Evolutionary conservation across 352 stramenopile genomes (phyloP), one percentile per base, ranked within the genome.

Genomic region (Globisporangium iwayamae): DNA sequence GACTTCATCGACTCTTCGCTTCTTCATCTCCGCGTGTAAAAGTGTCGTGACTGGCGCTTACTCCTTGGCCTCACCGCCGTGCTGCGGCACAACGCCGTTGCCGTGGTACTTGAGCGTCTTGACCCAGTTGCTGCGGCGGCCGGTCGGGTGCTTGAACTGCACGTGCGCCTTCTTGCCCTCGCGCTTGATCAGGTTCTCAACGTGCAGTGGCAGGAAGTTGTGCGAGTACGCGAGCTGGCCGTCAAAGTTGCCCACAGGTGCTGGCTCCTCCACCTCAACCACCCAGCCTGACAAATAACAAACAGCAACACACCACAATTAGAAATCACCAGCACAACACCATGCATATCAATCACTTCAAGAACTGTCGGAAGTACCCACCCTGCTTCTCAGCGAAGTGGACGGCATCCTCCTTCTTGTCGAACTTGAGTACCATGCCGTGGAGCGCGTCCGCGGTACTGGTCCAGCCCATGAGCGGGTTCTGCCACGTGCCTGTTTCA

Each of bases 381-480:
- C 62, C 62, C 55, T 97, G 80, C 66, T 96, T 95, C 72, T 97
- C 81, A 10, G 80, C 82, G 45, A 90, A 91, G 38, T 55, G 30
- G 50, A 95, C 70, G 16, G 94, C 94, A 11, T 94, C 85, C 65
- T 92, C 81, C 57, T 93, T 83, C 48, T 79, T 97, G 68, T 94
- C 80, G 62, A 98, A 98, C 68, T 87, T 91, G 70, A 95, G 71
- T 65, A 89, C 77, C 60, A 95, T 75, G 65, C 74, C 86, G 41
- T 92, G 79, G 67, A 97, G 85, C 54, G 93, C 74, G 75, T 98
- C 94, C 30, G 83, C 84, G 46, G 81, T 94, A 59, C 77, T 94
- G 36, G 90, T 96, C 94, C 94, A 98, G 62, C 92, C 92, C 94
- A 98, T 98, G 34, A 98, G 79, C 28, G 92, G 90, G 80, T 98